Evolutionary conservation across 257 asterid species (phyloP), one percentile per base, ranked within the genome.

Genomic region (Jasminum sambac): DNA sequence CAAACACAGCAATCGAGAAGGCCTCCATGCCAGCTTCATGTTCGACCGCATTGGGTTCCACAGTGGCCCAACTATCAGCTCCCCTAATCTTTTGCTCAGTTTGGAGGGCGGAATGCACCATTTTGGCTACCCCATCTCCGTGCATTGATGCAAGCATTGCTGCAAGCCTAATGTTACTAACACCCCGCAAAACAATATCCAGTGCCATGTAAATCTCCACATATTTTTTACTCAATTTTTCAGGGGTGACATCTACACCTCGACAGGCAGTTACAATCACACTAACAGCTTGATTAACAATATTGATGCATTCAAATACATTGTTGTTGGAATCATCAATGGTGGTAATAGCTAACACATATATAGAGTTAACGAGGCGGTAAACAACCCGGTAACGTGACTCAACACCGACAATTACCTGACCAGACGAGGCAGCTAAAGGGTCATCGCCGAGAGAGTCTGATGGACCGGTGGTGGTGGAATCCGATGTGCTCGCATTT

Each of bases 121-220:
- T 94, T 66, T 91, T 94, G 11, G 99, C 99, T 13, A 94, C 89
- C 80, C 97, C 88, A 11, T 94, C 97, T 0, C 99, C 99, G 82
- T 94, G 99, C 97, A 94, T 89, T 9, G 97, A 86, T 21, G 89
- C 96, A 64, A 94, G 82, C 99, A 94, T 94, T 0, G 97, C 93
- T 0, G 97, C 96, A 10, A 94, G 80, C 86, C 99, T 86, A 72
- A 94, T 94, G 76, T 89, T 88, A 75, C 96, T 91, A 36, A 86
- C 97, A 42, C 99, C 99, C 69, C 86, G 84, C 84, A 94, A 77
- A 40, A 94, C 97, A 30, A 94, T 94, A 83, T 94, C 99, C 83
- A 94, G 80, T 23, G 97, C 99, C 99, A 94, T 94, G 66, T 94
- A 94, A 72, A 94, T 84, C 77, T 94, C 99, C 0, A 96, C 96